Conservation (phyloP, 768 basidiomycete species). For the Calocera cornea region DNA sequence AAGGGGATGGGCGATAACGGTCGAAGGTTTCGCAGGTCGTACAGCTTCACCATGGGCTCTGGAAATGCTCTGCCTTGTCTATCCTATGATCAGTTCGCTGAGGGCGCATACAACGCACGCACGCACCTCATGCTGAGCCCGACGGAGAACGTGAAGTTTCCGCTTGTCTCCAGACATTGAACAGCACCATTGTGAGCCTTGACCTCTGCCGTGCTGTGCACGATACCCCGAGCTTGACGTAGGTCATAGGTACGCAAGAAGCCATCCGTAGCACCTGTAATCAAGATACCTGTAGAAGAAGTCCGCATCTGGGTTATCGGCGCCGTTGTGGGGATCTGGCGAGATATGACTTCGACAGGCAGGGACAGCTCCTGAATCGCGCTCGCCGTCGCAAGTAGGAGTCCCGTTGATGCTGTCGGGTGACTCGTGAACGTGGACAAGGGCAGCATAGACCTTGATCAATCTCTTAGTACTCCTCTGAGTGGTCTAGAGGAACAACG, state of each 20-base stretch:
- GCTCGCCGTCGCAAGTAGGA: neutral
- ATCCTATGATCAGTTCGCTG: neutral
- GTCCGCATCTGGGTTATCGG: constrained; percentile 15
- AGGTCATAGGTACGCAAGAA: constrained; percentile 56
- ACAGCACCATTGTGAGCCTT: constrained; percentile 74
- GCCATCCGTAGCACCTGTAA: constrained; percentile 39
- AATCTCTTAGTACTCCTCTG: neutral
- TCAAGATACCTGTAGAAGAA: constrained; percentile 2
- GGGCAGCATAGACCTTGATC: neutral
- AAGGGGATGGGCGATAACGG: constrained; percentile 78
- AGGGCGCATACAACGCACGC: neutral
- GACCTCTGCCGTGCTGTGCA: constrained; percentile 33
- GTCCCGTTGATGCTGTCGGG: constrained; percentile 8
- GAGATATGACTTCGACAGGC: constrained; percentile 1
- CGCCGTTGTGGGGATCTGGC: constrained; percentile 13
- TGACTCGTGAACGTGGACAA: constrained; percentile 11
- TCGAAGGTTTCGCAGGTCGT: constrained; percentile 72
- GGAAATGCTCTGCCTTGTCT: constrained; percentile 81
- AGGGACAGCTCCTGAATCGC: neutral
- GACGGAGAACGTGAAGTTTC: constrained; percentile 73
- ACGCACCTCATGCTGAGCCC: constrained; percentile 72
- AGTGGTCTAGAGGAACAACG: constrained; percentile 18
- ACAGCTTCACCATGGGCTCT: constrained; percentile 86
- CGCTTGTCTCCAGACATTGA: constrained; percentile 64
- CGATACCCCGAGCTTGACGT: constrained; percentile 37